phyloP scores from a whole-genome alignment of 78 protist genomes.

The Trichosphaerium sp. region DNA sequence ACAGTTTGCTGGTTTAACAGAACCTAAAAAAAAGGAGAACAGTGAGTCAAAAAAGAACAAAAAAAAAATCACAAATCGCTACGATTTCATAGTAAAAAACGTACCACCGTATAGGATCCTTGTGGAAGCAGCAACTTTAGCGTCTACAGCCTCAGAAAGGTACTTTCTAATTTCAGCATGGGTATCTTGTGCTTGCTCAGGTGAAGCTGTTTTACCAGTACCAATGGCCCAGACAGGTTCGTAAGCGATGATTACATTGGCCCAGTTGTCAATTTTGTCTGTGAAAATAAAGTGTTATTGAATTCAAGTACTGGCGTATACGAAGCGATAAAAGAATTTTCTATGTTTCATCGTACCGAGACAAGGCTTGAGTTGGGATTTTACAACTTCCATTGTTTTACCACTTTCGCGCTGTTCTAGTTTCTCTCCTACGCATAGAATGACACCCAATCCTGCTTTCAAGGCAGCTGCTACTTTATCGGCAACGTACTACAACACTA shows the following conservation, averaged over 20 bases:
- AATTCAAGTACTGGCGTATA: too few relatives aligned
- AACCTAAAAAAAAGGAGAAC: slow-evolving; percentile 29
- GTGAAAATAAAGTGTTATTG: slow-evolving; percentile 1
- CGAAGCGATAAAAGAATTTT: too few relatives aligned
- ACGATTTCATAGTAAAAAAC: too few relatives aligned
- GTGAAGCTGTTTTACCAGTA: slow-evolving; percentile 93
- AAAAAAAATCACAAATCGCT: neutral
- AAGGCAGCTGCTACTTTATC: slow-evolving; percentile 68
- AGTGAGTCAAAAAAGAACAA: neutral
- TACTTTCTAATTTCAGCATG: slow-evolving; percentile 60
- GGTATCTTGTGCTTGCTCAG: slow-evolving; percentile 84
- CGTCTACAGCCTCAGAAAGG: slow-evolving; percentile 31
- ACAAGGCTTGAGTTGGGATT: too few relatives aligned
- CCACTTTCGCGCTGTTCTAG: slow-evolving; percentile 77
- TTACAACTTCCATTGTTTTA: too few relatives aligned
- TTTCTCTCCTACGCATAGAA: slow-evolving; percentile 94
- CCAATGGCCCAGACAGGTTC: slow-evolving; percentile 99
- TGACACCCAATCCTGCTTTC: slow-evolving; percentile 67
- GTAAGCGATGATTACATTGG: slow-evolving; percentile 79
- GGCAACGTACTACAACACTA: slow-evolving; percentile 13
- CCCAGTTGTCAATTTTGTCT: slow-evolving; percentile 49
- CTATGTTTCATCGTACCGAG: too few relatives aligned
- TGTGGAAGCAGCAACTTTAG: slow-evolving; percentile 51
- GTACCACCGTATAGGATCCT: slow-evolving; percentile 92
- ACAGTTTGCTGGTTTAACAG: slow-evolving; percentile 76